Conservation (phyloP, 139 green algal genomes). For the Marvania coccoides region DNA sequence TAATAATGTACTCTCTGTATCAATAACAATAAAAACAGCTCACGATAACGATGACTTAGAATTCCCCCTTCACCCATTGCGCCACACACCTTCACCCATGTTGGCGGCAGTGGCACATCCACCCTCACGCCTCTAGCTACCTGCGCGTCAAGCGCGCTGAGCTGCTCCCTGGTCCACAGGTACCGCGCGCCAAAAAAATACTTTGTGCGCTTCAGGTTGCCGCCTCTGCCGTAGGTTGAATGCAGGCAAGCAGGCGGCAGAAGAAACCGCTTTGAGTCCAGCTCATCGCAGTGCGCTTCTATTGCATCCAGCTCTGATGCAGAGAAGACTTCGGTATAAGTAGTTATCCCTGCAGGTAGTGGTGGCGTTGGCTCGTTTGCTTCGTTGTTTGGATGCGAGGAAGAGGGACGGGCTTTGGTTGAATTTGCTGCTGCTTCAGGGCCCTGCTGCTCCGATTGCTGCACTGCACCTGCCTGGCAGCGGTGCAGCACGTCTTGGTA, state of each 20-base stretch:
- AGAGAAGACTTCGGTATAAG: slow-evolving; percentile 35
- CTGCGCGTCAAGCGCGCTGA: slow-evolving; percentile 17
- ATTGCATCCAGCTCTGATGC: slow-evolving; percentile 38
- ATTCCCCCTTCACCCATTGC: background rate
- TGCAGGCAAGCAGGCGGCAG: slow-evolving; percentile 51
- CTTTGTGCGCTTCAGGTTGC: slow-evolving; percentile 56
- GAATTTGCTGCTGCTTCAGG: no score
- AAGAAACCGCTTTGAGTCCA: slow-evolving; percentile 8
- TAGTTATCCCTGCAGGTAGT: slow-evolving; percentile 51
- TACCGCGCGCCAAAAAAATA: slow-evolving; percentile 68
- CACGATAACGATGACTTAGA: background rate
- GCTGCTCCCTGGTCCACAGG: slow-evolving; percentile 63
- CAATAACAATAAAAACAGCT: background rate
- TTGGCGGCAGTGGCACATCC: slow-evolving; percentile 45
- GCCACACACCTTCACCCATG: slow-evolving; percentile 37
- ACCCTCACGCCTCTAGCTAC: slow-evolving; percentile 46
- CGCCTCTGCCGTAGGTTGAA: slow-evolving; percentile 15
- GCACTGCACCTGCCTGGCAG: background rate
- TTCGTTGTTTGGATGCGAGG: no score
- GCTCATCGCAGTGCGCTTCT: slow-evolving; percentile 29
- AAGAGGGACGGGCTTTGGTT: background rate
- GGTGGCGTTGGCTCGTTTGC: background rate
- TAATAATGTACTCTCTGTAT: background rate
- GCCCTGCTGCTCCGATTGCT: background rate
- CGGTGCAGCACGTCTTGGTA: slow-evolving; percentile 20